Evolutionary conservation across 371 early-diverging fungal species (phyloP).

Genomic region (Apophysomyces variabilis): DNA sequence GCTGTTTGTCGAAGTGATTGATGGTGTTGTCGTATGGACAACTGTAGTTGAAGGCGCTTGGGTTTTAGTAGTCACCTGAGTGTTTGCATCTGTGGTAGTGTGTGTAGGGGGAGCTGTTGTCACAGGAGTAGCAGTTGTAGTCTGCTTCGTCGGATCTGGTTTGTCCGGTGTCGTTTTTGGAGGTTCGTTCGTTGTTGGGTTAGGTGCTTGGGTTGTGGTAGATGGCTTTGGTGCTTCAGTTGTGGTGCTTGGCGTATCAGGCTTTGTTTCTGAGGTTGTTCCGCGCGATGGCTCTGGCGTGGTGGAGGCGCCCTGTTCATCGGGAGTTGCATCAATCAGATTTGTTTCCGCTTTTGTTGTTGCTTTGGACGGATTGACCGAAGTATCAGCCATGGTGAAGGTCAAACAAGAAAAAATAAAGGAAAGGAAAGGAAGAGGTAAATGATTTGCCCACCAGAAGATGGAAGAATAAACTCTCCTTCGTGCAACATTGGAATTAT

Average conservation of each 20-base stretch:
- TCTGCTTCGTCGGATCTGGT: background rate
- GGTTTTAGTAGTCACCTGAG: background rate
- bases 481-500: slow-evolving; percentile 1
- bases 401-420: background rate
- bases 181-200: background rate
- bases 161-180: background rate
- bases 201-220: background rate
- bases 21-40: background rate
- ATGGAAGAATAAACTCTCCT: background rate
- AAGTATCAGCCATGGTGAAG: slow-evolving; percentile 10
- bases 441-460: background rate
- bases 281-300: background rate
- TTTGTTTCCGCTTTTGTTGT: slow-evolving; percentile 1
- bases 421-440: slow-evolving; percentile 11
- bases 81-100: background rate
- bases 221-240: background rate
- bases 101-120: background rate
- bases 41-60: background rate
- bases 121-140: background rate
- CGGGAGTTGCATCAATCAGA: slow-evolving; percentile 5
- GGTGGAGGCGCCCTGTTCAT: slow-evolving; percentile 1
- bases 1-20: background rate
- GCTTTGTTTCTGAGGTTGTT: slow-evolving; percentile 13
- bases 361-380: background rate
- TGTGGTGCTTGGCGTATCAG: slow-evolving; percentile 19